Conservation (phyloP, 345 rosid species). For the Syzygium aqueum region DNA sequence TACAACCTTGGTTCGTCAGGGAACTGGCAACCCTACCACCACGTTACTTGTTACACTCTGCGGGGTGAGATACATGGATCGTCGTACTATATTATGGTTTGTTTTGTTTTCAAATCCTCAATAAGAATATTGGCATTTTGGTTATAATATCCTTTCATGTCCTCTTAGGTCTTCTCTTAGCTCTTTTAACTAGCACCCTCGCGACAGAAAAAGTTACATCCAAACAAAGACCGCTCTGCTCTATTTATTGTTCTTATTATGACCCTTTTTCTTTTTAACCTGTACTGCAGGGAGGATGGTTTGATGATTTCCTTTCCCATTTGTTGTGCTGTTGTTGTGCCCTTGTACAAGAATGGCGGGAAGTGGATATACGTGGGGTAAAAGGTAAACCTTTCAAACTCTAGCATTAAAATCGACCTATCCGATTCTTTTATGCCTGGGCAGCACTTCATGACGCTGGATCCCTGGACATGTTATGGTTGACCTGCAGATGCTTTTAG, state of each 20-base stretch:
- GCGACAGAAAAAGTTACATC: background rate
- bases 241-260: background rate
- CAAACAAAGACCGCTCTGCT: background rate
- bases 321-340: conserved; percentile 95
- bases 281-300: conserved; percentile 57
- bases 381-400: conserved; percentile 29
- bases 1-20: background rate
- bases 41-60: background rate
- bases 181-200: background rate
- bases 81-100: background rate
- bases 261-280: background rate
- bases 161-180: background rate
- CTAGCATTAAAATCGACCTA: background rate
- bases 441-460: background rate
- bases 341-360: conserved; percentile 91
- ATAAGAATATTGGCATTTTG: background rate
- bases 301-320: conserved; percentile 90
- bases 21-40: background rate
- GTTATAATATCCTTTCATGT: background rate
- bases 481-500: background rate
- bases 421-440: background rate
- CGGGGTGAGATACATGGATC: background rate
- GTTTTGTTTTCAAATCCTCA: background rate
- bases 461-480: background rate
- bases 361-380: conserved; percentile 72